phyloP scores from a whole-genome alignment of 2,329 filamentous ascomycete species.

The Paecilomyces sp. region DNA sequence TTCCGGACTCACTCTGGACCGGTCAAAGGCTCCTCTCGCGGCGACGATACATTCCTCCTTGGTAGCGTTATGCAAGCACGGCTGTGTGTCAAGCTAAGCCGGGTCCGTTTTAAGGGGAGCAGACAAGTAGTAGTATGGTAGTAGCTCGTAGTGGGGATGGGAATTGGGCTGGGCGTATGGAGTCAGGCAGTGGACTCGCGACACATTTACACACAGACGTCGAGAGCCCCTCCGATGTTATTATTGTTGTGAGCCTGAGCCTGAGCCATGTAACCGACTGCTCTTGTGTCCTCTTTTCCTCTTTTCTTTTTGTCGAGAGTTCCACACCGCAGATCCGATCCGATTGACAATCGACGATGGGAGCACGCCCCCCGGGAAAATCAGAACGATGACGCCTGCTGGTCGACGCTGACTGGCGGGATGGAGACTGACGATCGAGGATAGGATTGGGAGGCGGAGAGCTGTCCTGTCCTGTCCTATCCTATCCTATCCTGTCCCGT shows the following conservation, averaged over 20 bases:
- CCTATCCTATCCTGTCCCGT: neutral
- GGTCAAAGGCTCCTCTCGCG: conserved; percentile 13
- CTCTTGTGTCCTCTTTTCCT: neutral
- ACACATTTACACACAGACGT: neutral
- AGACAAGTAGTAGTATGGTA: neutral
- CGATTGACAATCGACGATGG: neutral
- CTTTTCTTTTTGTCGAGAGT: neutral
- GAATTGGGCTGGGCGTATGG: conserved; percentile 2
- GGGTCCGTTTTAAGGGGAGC: conserved; percentile 14
- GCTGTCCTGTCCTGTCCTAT: too few species aligned
- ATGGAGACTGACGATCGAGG: neutral
- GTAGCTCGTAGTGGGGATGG: conserved; percentile 11
- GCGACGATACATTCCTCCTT: conserved; percentile 5
- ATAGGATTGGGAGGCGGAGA: too few species aligned
- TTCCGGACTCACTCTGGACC: conserved; percentile 12
- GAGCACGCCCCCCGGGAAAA: neutral
- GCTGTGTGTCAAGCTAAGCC: conserved; percentile 20
- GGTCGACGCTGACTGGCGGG: neutral
- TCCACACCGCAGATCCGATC: neutral
- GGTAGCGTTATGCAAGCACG: conserved; percentile 18
- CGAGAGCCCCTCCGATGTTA: neutral
- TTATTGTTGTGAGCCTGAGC: neutral
- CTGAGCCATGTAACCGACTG: neutral
- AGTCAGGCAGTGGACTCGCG: neutral
- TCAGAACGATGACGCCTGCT: neutral